These are phyloP conservation scores for Diaporthe citrichinensis DNA, from an alignment of 2,329 filamentous ascomycete species.

Conservation along the genomic window DNA sequence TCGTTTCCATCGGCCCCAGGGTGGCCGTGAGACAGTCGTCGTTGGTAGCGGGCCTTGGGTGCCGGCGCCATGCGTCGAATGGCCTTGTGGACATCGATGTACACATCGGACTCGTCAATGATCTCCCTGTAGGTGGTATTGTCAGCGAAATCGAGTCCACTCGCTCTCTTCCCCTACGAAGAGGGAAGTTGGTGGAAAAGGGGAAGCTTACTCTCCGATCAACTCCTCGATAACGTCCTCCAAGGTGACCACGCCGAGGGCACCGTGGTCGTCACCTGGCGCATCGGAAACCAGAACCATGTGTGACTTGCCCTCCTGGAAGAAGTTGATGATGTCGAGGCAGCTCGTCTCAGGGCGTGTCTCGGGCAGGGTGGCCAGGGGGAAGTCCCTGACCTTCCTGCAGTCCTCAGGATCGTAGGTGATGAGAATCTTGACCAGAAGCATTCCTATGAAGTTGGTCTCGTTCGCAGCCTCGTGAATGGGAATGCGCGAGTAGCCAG, in stretches of 20 bases:
- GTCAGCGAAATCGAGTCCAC: slow-evolving; percentile 35
- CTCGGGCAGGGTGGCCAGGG: slow-evolving; percentile 93
- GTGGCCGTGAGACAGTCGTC: slow-evolving; percentile 51
- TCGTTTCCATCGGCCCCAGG: slow-evolving; percentile 43
- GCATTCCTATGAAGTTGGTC: slow-evolving; percentile 95
- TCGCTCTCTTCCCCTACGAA: background rate
- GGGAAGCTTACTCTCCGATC: slow-evolving; percentile 86
- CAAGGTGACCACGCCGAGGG: slow-evolving; percentile 92
- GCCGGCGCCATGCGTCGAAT: slow-evolving; percentile 90
- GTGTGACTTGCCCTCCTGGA: slow-evolving; percentile 98
- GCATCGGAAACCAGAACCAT: slow-evolving; percentile 95
- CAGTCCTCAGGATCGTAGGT: slow-evolving; percentile 97
- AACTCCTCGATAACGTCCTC: slow-evolving; percentile 99
- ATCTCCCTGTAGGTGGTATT: slow-evolving; percentile 78
- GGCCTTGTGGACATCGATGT: slow-evolving; percentile 97
- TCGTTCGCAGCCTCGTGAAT: slow-evolving; percentile 89
- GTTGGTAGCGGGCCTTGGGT: slow-evolving; percentile 76
- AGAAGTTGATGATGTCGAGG: slow-evolving; percentile 98
- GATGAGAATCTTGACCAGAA: slow-evolving; percentile 98
- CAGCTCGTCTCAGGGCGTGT: slow-evolving; percentile 96
- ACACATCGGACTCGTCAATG: slow-evolving; percentile 98
- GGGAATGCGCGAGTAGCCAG: slow-evolving; percentile 95
- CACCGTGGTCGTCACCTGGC: slow-evolving; percentile 91
- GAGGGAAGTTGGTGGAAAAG: slow-evolving; percentile 4
- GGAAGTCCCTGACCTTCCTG: slow-evolving; percentile 89